These are phyloP conservation scores for Aspergillus jensenii DNA, from an alignment of 2,329 filamentous ascomycete genomes.

Conservation along the genomic window DNA sequence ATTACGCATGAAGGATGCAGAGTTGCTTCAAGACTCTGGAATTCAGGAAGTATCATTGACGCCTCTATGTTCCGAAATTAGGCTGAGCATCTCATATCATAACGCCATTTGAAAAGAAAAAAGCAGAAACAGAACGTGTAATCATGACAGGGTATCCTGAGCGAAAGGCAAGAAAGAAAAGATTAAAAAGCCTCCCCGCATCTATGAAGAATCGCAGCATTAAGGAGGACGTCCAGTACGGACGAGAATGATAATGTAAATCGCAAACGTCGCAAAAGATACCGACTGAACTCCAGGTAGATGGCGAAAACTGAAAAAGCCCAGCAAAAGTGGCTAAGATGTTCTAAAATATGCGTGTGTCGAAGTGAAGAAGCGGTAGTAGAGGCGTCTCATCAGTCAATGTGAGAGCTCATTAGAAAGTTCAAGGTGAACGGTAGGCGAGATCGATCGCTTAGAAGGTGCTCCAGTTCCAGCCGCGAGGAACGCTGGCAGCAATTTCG, in stretches of 20 bases:
- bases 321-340: constrained; percentile 11
- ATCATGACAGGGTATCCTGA: constrained; percentile 39
- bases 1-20: neutral
- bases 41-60: constrained; percentile 7
- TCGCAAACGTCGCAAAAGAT: constrained; percentile 6
- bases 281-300: constrained; percentile 18
- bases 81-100: constrained; percentile 6
- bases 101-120: constrained; percentile 11
- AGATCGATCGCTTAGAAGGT: constrained; percentile 50
- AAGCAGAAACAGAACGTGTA: constrained; percentile 18
- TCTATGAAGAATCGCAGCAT: constrained; percentile 16
- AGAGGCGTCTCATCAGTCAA: neutral
- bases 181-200: constrained; percentile 10
- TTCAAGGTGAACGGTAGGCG: neutral
- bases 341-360: constrained; percentile 17
- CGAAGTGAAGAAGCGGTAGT: constrained; percentile 11
- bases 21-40: neutral
- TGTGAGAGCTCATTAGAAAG: neutral
- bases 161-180: constrained; percentile 18
- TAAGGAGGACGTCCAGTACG: constrained; percentile 4
- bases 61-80: constrained; percentile 11
- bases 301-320: constrained; percentile 12
- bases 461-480: constrained; percentile 62
- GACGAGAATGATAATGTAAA: constrained; percentile 9
- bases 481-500: constrained; percentile 56